Percentiles rank a stretch among this genome's conserved stretches.
Evolutionary conservation across 805 yeast genomes (phyloP).

Genomic region (Yarrowia sp.): DNA sequence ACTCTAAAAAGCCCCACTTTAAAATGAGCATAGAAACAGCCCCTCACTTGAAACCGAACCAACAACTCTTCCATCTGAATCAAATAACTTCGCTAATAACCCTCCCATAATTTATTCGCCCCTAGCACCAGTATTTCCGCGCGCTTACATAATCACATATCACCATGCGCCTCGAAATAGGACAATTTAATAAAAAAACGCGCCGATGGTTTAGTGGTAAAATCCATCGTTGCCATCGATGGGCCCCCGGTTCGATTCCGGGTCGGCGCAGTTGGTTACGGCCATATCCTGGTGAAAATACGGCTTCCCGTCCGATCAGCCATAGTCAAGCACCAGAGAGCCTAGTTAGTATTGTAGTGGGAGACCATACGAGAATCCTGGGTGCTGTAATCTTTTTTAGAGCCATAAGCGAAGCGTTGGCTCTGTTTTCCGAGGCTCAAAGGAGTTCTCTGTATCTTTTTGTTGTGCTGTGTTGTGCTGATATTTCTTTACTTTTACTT

Average conservation of each 20-base stretch:
- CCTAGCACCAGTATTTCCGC: not conserved
- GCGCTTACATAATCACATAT: not conserved
- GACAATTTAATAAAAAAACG: not conserved
- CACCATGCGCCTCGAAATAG: not conserved
- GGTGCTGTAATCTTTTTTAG: slow-evolving; percentile 14
- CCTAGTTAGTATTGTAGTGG: slow-evolving; percentile 24
- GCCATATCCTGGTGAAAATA: slow-evolving; percentile 25
- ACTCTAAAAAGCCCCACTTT: too few species aligned
- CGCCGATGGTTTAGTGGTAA: slow-evolving; percentile 22
- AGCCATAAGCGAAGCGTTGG: too few species aligned
- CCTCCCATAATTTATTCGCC: not conserved
- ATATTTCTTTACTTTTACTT: too few species aligned
- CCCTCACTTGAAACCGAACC: not conserved
- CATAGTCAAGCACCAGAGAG: slow-evolving; percentile 25
- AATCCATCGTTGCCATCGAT: slow-evolving; percentile 21
- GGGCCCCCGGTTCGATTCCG: slow-evolving; percentile 24
- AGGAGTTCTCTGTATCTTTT: too few species aligned
- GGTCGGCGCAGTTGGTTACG: slow-evolving; percentile 13
- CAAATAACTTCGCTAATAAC: not conserved
- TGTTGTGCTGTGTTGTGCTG: too few species aligned
- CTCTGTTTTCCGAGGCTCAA: too few species aligned
- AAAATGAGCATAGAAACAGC: not conserved
- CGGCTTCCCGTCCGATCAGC: slow-evolving; percentile 26
- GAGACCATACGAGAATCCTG: slow-evolving; percentile 24
- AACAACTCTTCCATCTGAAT: too few species aligned